Evolutionary conservation across 495 filamentous ascomycete genomes (phyloP).

Genomic region (Penicillium goetzii): DNA sequence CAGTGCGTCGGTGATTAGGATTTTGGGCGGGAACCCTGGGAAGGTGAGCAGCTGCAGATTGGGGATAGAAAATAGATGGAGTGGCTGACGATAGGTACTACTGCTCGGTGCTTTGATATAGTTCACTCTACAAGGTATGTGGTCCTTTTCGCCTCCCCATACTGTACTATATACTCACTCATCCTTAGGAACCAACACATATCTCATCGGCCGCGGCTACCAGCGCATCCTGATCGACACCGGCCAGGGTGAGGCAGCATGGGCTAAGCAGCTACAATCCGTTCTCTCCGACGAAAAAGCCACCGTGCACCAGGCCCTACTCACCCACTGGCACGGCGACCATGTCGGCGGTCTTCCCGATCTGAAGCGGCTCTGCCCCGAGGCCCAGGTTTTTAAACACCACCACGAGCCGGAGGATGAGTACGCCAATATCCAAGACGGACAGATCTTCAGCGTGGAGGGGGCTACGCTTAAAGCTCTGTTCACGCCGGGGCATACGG

Average conservation of each 20-base stretch:
- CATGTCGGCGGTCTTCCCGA: slow-evolving; percentile 76
- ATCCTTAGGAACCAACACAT: slow-evolving; percentile 77
- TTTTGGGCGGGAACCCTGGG: slow-evolving; percentile 80
- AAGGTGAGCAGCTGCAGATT: slow-evolving; percentile 54
- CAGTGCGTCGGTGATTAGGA: slow-evolving; percentile 67
- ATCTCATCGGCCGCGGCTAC: slow-evolving; percentile 72
- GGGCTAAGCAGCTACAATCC: slow-evolving; percentile 60
- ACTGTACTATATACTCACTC: not conserved
- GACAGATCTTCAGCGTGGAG: slow-evolving; percentile 71
- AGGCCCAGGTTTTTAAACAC: slow-evolving; percentile 56
- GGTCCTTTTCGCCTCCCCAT: not conserved
- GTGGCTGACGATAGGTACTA: slow-evolving; percentile 1
- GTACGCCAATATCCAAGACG: slow-evolving; percentile 61
- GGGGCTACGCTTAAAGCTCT: slow-evolving; percentile 77
- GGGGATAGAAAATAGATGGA: not conserved
- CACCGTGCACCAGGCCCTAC: slow-evolving; percentile 63
- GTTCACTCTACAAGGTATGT: slow-evolving; percentile 58
- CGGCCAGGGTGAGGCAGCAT: slow-evolving; percentile 67
- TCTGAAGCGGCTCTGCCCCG: slow-evolving; percentile 63
- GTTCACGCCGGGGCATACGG: slow-evolving; percentile 83
- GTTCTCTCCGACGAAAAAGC: slow-evolving; percentile 68
- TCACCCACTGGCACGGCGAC: slow-evolving; percentile 93
- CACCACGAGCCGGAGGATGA: slow-evolving; percentile 39
- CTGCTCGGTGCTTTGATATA: slow-evolving; percentile 16
- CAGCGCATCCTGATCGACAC: slow-evolving; percentile 79